Conservation (phyloP, 140 eudicot species). For the Cichorium intybus region DNA sequence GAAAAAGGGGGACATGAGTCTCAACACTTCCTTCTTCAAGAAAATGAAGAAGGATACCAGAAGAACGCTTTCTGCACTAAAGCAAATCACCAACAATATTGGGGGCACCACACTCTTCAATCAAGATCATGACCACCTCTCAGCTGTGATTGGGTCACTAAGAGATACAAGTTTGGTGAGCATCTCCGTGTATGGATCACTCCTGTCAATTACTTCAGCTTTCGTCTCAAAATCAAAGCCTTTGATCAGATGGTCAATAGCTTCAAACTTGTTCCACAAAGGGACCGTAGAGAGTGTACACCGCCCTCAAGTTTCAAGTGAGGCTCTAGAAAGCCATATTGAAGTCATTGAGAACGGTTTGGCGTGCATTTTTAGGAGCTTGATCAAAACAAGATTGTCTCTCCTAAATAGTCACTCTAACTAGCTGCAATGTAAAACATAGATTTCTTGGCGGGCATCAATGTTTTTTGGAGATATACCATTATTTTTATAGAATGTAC, state of each 20-base stretch:
- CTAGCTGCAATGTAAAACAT: slow-evolving; percentile 6
- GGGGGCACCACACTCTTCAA: slow-evolving; percentile 1
- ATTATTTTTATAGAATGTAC: too few relatives aligned
- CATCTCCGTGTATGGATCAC: slow-evolving; percentile 26
- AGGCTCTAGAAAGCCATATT: slow-evolving; percentile 30
- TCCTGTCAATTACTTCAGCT: slow-evolving; percentile 17
- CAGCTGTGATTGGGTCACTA: slow-evolving; percentile 34
- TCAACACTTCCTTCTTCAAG: slow-evolving; percentile 12
- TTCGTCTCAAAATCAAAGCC: slow-evolving; percentile 26
- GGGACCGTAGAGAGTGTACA: not conserved
- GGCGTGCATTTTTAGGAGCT: slow-evolving; percentile 37
- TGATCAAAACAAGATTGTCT: slow-evolving; percentile 39
- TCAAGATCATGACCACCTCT: slow-evolving; percentile 30
- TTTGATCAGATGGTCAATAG: slow-evolving; percentile 29
- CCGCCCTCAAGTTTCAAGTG: slow-evolving; percentile 10
- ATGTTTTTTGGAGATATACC: too few relatives aligned
- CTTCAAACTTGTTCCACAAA: slow-evolving; percentile 28
- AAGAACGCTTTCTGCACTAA: slow-evolving; percentile 22
- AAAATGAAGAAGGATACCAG: slow-evolving; percentile 29
- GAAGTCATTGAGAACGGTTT: slow-evolving; percentile 35
- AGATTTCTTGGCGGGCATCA: too few relatives aligned
- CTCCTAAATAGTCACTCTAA: slow-evolving; percentile 40
- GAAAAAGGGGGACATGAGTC: slow-evolving; percentile 26
- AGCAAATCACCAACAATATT: slow-evolving; percentile 31
- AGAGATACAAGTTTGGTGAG: slow-evolving; percentile 35